phyloP scores from a whole-genome alignment of 495 filamentous ascomycete species.

The Bacidia rubella region DNA sequence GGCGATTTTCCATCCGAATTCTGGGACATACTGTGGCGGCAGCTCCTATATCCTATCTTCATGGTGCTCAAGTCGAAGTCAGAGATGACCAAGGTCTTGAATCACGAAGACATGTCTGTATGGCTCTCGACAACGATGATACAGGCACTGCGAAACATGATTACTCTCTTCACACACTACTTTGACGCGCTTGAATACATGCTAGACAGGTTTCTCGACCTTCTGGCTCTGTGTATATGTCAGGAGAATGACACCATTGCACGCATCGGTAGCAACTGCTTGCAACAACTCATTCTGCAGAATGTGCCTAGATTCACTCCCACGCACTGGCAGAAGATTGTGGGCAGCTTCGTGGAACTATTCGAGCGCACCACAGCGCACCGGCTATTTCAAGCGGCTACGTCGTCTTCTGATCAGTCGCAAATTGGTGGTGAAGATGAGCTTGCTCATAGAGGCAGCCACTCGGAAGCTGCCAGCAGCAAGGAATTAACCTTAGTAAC shows the following conservation, averaged over 20 bases:
- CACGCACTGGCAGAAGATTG: conserved; percentile 86
- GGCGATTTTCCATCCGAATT: conserved; percentile 87
- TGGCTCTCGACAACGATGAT: conserved; percentile 99
- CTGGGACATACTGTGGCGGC: conserved; percentile 96
- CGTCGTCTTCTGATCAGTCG: conserved; percentile 33
- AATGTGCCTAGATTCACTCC: conserved; percentile 82
- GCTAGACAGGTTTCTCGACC: conserved; percentile 86
- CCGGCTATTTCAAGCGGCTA: conserved; percentile 80
- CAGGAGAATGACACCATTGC: conserved; percentile 99
- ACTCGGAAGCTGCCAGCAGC: conserved; percentile 11
- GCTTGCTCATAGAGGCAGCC: conserved; percentile 7
- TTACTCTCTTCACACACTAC: conserved; percentile 95
- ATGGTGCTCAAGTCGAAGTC: conserved; percentile 92
- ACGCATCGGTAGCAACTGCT: conserved; percentile 90
- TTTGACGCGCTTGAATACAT: conserved; percentile 93
- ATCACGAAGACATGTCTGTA: conserved; percentile 92
- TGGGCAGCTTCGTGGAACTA: conserved; percentile 86
- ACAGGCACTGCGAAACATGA: conserved; percentile 94
- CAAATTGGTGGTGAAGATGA: conserved; percentile 16
- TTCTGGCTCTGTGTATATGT: conserved; percentile 90
- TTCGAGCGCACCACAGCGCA: conserved; percentile 91
- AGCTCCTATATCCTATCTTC: conserved; percentile 94
- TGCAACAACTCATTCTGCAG: conserved; percentile 90
- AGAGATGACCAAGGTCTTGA: conserved; percentile 85
- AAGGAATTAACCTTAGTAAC: conserved; percentile 22